Evolutionary conservation across 2,329 filamentous ascomycete species (phyloP).

Genomic region (Talaromyces sp.): DNA sequence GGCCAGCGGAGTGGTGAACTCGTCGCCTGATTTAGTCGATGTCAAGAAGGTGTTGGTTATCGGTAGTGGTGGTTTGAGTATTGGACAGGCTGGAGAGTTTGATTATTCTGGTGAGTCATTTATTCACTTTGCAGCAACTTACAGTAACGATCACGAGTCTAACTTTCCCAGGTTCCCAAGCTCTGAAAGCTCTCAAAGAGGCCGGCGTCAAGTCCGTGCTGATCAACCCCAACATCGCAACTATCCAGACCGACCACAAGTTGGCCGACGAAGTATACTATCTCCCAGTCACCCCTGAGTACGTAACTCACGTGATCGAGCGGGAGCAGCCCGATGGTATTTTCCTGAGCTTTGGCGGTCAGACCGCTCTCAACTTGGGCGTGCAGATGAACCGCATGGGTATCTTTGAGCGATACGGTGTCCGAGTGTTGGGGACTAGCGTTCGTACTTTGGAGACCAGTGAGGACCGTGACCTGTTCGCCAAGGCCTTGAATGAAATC

Average conservation of each 20-base stretch:
- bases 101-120: slow-evolving; percentile 78
- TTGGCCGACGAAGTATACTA: slow-evolving; percentile 98
- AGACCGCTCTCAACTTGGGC: slow-evolving; percentile 94
- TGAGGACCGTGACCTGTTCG: slow-evolving; percentile 94
- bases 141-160: not conserved
- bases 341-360: slow-evolving; percentile 93
- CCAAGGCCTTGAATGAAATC: slow-evolving; percentile 94
- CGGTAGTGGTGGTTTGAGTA: slow-evolving; percentile 89
- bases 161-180: slow-evolving; percentile 72
- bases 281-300: slow-evolving; percentile 94
- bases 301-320: slow-evolving; percentile 96
- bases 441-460: slow-evolving; percentile 90
- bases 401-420: slow-evolving; percentile 89
- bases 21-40: slow-evolving; percentile 70
- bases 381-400: slow-evolving; percentile 97
- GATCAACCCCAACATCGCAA: slow-evolving; percentile 97
- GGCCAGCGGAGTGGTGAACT: slow-evolving; percentile 80
- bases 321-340: slow-evolving; percentile 94
- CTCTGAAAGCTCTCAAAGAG: slow-evolving; percentile 94
- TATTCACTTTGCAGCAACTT: not conserved
- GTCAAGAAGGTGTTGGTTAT: slow-evolving; percentile 98
- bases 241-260: slow-evolving; percentile 94
- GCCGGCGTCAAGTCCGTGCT: slow-evolving; percentile 86
- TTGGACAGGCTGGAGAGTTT: slow-evolving; percentile 97
- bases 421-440: slow-evolving; percentile 92